Evolutionary conservation across 371 early-diverging fungal genomes (phyloP).

Genomic region (Chytridiales sp.): DNA sequence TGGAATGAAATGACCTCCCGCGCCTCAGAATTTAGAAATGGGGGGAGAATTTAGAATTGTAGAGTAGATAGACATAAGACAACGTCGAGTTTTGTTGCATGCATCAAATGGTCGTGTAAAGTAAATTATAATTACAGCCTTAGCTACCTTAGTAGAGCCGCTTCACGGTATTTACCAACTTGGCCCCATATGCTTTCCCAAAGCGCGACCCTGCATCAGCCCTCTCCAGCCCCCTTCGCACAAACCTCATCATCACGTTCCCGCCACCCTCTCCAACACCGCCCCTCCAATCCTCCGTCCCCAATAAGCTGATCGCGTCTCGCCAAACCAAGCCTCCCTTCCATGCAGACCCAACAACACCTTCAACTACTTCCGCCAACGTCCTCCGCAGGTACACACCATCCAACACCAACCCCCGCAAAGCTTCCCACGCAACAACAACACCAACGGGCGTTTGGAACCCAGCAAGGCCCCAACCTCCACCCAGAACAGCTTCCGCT

Average conservation of each 20-base stretch:
- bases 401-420: conserved; percentile 1
- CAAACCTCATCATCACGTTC: not conserved
- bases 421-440: not conserved
- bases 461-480: no score
- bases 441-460: not conserved
- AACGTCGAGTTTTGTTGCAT: no score
- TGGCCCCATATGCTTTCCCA: not conserved
- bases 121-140: no score
- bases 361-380: not conserved
- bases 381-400: no score
- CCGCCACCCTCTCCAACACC: not conserved
- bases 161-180: no score
- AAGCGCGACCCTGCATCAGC: not conserved
- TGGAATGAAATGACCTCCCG: no score
- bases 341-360: not conserved
- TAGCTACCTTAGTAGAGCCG: no score
- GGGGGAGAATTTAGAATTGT: no score
- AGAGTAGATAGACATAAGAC: no score
- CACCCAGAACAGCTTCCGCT: no score
- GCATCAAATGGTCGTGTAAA: no score
- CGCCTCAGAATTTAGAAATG: no score
- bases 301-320: not conserved
- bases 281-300: not conserved
- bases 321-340: conserved; percentile 7
- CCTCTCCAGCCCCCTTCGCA: not conserved